Base-by-base conservation (phyloP, 139 green algal genomes). In the Haematococcus sp. region DNA sequence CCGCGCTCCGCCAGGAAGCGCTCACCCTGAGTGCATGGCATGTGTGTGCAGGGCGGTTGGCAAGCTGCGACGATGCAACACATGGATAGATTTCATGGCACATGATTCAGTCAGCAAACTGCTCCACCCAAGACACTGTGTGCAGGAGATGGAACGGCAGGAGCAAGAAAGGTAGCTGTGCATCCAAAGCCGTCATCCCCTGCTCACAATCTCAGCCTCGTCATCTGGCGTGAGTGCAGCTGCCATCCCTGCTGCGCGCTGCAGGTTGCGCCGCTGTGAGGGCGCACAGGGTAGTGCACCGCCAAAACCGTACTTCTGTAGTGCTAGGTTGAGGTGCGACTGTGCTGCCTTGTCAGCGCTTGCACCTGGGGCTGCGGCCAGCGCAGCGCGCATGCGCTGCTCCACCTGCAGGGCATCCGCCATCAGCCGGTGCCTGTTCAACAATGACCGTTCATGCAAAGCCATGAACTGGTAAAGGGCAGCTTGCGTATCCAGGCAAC, bases 231-330 rank as follows among this genome's bases (percentile, higher is more conserved):
- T 52, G 0, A 78, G 49, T 0, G 75, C 63, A 0, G 78, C 75
- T 11, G 69, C 63, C 43, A 73, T 51, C 15, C 79, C 84, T 58
- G 86, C 61, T n/a, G 88, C 52, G 1, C 78, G 76, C 59, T 77
- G 51, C 35, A 90, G 60, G 74, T 86, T 75, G 59, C 73, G 58
- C 43, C 46, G 32, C 69, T 87, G 76, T 22, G 44, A 31, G 2
- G 52, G 60, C 4, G 74, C 58, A 43, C 73, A 83, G 0, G 87
- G 78, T 63, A 49, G 77, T 66, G 87, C 76, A 1, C 75, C 86
- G 46, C 78, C 28, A 17, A 81, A 80, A 44, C 73, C 68, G 74
- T 92, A 83, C 72, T 91, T 85, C 17, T 89, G 70, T 54, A 85
- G 73, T 5, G 80, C 54, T 28, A 84, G 70, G 33, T 74, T 51